Evolutionary conservation across 345 rosid species (phyloP).

Genomic region (Microcos paniculata): DNA sequence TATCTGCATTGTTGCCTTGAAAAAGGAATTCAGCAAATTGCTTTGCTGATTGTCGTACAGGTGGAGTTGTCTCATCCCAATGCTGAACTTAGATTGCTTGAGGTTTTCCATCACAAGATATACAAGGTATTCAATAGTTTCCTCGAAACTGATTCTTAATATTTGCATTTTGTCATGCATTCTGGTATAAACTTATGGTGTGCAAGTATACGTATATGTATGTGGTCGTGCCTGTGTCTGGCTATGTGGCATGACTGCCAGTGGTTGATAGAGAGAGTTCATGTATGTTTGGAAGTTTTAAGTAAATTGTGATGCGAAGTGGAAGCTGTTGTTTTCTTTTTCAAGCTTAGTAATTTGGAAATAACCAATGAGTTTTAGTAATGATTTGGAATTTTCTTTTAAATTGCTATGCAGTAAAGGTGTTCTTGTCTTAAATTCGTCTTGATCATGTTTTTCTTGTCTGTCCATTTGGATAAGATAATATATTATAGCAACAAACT

Average conservation of each 20-base stretch:
- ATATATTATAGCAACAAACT: not conserved
- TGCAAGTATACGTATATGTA: not conserved
- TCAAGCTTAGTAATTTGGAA: not conserved
- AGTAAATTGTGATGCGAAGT: not conserved
- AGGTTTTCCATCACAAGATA: constrained; percentile 71
- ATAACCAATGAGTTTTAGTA: not conserved
- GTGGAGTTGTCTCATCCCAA: constrained; percentile 65
- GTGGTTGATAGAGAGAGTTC: not conserved
- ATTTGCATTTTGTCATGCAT: not conserved
- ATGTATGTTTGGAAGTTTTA: not conserved
- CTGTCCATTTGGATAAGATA: not conserved
- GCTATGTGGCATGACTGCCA: not conserved
- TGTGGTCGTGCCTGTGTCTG: not conserved
- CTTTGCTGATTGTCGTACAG: constrained; percentile 30
- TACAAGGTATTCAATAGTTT: constrained; percentile 47
- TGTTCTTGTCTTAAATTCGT: not conserved
- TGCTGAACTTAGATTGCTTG: constrained; percentile 67
- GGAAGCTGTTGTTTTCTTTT: not conserved
- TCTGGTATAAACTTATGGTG: not conserved
- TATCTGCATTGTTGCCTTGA: not conserved
- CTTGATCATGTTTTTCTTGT: not conserved
- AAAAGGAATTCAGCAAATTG: not conserved
- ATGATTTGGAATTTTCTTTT: not conserved
- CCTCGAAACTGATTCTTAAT: not conserved
- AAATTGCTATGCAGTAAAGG: not conserved